These are phyloP conservation scores for Ogataea henricii DNA, from an alignment of 805 yeast genomes.

Conservation along the genomic window DNA sequence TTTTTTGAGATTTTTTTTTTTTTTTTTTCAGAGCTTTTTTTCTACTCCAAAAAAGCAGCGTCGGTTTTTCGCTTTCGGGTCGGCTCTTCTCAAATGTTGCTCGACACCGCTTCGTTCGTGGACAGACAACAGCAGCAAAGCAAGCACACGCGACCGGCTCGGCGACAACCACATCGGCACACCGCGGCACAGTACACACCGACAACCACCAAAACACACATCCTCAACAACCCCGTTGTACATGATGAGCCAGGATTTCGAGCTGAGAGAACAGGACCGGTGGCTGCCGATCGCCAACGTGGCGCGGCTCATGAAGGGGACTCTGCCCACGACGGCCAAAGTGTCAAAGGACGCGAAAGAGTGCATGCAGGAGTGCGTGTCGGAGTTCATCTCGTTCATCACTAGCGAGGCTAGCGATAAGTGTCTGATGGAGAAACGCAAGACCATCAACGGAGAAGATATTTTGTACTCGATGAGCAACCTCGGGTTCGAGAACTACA, in stretches of 20 bases:
- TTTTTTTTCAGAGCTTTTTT: background rate
- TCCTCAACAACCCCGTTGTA: slow-evolving; percentile 6
- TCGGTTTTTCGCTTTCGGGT: background rate
- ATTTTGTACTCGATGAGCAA: slow-evolving; percentile 63
- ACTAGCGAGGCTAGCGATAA: slow-evolving; percentile 67
- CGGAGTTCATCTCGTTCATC: slow-evolving; percentile 65
- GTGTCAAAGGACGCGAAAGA: slow-evolving; percentile 80
- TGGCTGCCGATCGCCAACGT: slow-evolving; percentile 67
- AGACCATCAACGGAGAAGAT: slow-evolving; percentile 73
- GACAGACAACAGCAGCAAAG: background rate
- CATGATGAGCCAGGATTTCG: slow-evolving; percentile 40
- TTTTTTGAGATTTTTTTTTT: background rate
- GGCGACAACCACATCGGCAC: too few species aligned
- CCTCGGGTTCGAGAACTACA: slow-evolving; percentile 68
- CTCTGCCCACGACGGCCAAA: slow-evolving; percentile 72
- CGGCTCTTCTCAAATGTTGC: background rate
- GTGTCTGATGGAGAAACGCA: slow-evolving; percentile 64
- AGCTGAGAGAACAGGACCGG: slow-evolving; percentile 59
- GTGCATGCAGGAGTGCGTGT: slow-evolving; percentile 65
- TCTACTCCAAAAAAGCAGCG: background rate
- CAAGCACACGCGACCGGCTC: background rate
- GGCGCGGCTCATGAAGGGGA: slow-evolving; percentile 75
- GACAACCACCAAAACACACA: too few species aligned
- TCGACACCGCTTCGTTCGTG: background rate
- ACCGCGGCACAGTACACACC: too few species aligned